Percentiles rank a stretch among this genome's conserved stretches.
Evolutionary conservation across 2,329 filamentous ascomycete species (phyloP).

Genomic region (Fusarium sulawesiense): DNA sequence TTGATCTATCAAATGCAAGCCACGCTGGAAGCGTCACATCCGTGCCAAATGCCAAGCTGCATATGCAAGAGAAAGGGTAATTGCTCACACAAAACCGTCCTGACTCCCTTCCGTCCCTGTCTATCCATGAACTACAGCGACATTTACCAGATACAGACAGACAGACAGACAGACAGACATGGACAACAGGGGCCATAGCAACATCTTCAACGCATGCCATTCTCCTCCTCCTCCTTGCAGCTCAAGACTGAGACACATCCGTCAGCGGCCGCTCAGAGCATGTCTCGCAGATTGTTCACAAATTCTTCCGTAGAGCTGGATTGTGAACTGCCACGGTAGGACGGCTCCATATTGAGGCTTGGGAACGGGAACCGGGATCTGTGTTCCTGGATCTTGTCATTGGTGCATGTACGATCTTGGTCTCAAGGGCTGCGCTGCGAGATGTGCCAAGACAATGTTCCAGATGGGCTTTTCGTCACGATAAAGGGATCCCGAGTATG

Average conservation of each 20-base stretch:
- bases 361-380: background rate
- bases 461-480: slow-evolving; percentile 15
- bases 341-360: slow-evolving; percentile 26
- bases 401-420: slow-evolving; percentile 20
- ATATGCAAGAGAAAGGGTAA: slow-evolving; percentile 11
- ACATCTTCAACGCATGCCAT: slow-evolving; percentile 14
- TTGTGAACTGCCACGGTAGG: slow-evolving; percentile 14
- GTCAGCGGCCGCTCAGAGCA: slow-evolving; percentile 5
- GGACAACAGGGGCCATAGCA: background rate
- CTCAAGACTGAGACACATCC: slow-evolving; percentile 10
- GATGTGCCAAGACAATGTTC: slow-evolving; percentile 13
- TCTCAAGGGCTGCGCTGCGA: background rate
- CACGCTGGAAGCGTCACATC: slow-evolving; percentile 31
- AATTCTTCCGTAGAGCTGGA: slow-evolving; percentile 10
- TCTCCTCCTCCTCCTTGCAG: slow-evolving; percentile 15
- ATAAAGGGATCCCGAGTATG: background rate
- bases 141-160: background rate
- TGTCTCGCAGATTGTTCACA: slow-evolving; percentile 7
- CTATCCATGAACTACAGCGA: background rate
- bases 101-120: background rate
- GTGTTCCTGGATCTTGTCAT: background rate
- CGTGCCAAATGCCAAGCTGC: slow-evolving; percentile 13
- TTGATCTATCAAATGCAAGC: slow-evolving; percentile 39
- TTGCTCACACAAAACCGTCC: background rate
- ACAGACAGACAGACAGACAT: background rate